Evolutionary conservation across 257 asterid genomes (phyloP).

Genomic region (Avicennia marina): DNA sequence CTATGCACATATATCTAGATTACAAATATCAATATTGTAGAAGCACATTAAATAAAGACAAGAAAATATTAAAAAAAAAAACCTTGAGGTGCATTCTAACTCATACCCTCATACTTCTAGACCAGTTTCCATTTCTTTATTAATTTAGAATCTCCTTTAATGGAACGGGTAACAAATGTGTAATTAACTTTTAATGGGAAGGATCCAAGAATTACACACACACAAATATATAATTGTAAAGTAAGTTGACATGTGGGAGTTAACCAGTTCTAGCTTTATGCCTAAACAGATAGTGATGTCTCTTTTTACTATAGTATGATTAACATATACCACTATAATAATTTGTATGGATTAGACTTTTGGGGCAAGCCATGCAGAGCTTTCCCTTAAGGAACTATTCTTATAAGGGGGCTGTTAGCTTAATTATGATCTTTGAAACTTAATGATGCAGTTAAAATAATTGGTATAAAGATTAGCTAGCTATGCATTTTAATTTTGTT

Average conservation of each 20-base stretch:
- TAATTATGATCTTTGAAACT: slow-evolving; percentile 18
- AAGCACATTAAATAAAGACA: background rate
- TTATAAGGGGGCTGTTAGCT: slow-evolving; percentile 20
- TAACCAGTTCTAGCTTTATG: slow-evolving; percentile 25
- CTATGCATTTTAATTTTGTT: too few species aligned
- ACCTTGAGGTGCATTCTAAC: slow-evolving; percentile 9
- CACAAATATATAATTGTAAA: slow-evolving; percentile 14
- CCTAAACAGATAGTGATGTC: slow-evolving; percentile 27
- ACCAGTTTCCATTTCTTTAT: slow-evolving; percentile 16
- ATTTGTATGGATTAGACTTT: slow-evolving; percentile 9
- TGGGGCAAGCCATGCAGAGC: slow-evolving; percentile 27
- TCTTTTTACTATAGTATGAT: slow-evolving; percentile 28
- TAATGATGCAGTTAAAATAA: background rate
- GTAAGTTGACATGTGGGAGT: slow-evolving; percentile 13
- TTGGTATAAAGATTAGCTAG: too few species aligned
- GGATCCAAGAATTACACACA: slow-evolving; percentile 30
- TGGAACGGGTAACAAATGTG: slow-evolving; percentile 13
- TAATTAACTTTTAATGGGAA: slow-evolving; percentile 23
- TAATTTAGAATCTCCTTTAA: slow-evolving; percentile 14
- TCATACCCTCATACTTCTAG: slow-evolving; percentile 8
- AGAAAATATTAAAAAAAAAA: background rate
- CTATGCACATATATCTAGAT: slow-evolving; percentile 11
- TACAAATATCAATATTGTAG: background rate
- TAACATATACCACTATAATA: slow-evolving; percentile 21
- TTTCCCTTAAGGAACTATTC: slow-evolving; percentile 36